Conservation (phyloP, 2,329 filamentous ascomycete genomes). For the Verticillium nubilum region DNA sequence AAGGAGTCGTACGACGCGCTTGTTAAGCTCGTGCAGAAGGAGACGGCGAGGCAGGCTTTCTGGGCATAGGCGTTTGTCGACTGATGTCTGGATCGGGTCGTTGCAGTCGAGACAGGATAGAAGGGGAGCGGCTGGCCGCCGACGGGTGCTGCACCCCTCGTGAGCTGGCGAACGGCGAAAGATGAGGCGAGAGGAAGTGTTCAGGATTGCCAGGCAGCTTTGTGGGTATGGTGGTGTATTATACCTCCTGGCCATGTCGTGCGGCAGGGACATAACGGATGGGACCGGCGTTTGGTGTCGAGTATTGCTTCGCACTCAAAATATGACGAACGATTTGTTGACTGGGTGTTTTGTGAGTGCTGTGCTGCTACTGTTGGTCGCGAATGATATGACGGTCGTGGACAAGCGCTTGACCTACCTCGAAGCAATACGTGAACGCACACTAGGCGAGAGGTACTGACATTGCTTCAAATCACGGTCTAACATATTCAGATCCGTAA, state of each 20-base stretch:
- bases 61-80: slow-evolving; percentile 28
- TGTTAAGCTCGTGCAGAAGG: slow-evolving; percentile 62
- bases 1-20: slow-evolving; percentile 59
- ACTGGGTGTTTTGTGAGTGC: background rate
- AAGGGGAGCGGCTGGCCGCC: background rate
- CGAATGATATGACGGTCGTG: too few relatives aligned
- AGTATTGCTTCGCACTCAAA: background rate
- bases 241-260: slow-evolving; percentile 9
- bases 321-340: background rate
- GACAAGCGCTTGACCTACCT: too few relatives aligned
- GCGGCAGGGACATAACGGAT: slow-evolving; percentile 10
- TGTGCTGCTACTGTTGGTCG: too few relatives aligned
- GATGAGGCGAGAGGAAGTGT: background rate
- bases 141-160: background rate
- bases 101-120: background rate
- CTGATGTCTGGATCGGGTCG: background rate
- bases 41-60: slow-evolving; percentile 52
- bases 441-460: too few relatives aligned
- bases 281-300: slow-evolving; percentile 2
- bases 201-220: slow-evolving; percentile 2
- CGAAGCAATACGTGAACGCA: too few relatives aligned
- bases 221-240: slow-evolving; percentile 10
- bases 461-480: too few relatives aligned
- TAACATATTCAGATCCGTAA: too few relatives aligned
- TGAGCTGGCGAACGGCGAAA: background rate